Conservation (phyloP, 2,329 filamentous ascomycete species). For the Hymenoscyphus occultus region DNA sequence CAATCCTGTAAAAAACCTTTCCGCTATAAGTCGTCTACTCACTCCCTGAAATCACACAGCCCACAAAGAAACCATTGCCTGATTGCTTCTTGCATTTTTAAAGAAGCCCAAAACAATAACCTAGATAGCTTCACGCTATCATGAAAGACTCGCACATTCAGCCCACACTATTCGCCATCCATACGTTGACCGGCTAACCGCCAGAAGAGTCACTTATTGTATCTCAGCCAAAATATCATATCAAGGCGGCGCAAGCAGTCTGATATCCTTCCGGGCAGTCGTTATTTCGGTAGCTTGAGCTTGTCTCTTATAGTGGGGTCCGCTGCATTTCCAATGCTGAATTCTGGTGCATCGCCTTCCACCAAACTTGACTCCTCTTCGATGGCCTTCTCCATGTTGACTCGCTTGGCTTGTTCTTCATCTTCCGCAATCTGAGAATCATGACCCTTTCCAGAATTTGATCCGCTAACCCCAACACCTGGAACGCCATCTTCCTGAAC, state of each 20-base stretch:
- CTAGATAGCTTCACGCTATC: background rate
- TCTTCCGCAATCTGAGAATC: conserved; percentile 38
- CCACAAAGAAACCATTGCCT: background rate
- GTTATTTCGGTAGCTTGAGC: conserved; percentile 23
- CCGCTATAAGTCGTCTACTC: conserved; percentile 1
- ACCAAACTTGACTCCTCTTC: conserved; percentile 33
- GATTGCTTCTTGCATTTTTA: background rate
- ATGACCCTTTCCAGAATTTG: conserved; percentile 57
- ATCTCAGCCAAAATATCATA: background rate
- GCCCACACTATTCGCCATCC: background rate
- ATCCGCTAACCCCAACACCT: conserved; percentile 57
- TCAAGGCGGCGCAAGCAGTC: background rate
- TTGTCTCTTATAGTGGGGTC: conserved; percentile 23
- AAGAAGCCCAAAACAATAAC: background rate
- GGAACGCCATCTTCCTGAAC: conserved; percentile 53
- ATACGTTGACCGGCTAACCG: background rate
- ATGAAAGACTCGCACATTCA: background rate
- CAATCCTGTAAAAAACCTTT: background rate
- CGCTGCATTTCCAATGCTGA: conserved; percentile 17
- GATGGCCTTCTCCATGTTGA: conserved; percentile 35
- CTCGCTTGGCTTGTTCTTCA: conserved; percentile 22
- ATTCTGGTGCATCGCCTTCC: conserved; percentile 28
- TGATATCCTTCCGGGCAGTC: background rate
- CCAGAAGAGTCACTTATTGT: background rate
- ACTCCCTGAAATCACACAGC: background rate